Evolutionary conservation across 176 grass and related monocot species (phyloP).

Genomic region (Oryza australiensis): DNA sequence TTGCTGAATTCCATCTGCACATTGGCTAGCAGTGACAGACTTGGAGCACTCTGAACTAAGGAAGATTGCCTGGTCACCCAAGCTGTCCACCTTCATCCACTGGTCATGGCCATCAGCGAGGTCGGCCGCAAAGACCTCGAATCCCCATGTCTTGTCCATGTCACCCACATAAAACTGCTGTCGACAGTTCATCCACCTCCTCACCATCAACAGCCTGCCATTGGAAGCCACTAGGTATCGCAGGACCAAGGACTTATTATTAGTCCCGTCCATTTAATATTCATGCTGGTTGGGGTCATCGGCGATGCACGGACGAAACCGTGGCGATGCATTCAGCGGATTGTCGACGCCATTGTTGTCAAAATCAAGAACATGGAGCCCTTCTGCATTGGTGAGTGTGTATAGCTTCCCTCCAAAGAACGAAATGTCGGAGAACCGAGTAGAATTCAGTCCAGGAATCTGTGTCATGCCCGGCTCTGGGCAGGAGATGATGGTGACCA

Average conservation of each 20-base stretch:
- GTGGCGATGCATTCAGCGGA: background rate
- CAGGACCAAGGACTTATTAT: background rate
- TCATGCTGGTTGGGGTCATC: background rate
- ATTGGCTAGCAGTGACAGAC: background rate
- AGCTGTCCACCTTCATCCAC: background rate
- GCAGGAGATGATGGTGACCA: background rate
- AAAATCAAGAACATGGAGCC: background rate
- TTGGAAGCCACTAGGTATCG: background rate
- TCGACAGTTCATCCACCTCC: no score
- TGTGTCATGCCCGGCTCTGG: no score
- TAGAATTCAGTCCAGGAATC: no score
- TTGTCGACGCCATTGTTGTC: background rate
- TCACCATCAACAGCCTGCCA: background rate
- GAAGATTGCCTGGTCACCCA: background rate
- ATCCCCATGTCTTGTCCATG: no score
- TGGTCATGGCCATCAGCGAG: no score
- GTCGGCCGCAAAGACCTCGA: no score
- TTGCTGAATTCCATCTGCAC: background rate
- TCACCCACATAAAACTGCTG: no score
- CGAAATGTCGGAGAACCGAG: background rate
- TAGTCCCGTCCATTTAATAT: background rate
- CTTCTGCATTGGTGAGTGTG: background rate
- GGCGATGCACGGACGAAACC: background rate
- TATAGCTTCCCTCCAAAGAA: background rate
- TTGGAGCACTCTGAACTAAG: constrained; percentile 8